Base-by-base conservation (phyloP, 148 eudicot genomes). In the Fagopyrum esculentum region DNA sequence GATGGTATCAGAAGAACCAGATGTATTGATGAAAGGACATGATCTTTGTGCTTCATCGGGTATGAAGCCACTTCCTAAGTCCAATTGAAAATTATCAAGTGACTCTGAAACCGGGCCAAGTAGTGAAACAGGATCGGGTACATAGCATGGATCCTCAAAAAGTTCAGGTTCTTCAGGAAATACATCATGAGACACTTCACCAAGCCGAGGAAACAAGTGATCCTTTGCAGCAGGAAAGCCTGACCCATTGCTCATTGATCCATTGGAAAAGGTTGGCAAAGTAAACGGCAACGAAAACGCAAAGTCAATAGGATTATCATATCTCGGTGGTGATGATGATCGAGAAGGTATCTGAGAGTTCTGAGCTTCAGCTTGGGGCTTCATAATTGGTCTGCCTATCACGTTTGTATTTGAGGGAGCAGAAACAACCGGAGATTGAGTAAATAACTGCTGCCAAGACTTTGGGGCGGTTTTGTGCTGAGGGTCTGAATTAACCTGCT, bases 41-140 rank as follows among this genome's bases (percentile, higher is more conserved):
- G 93, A 84, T 56, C 78, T 91, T 60, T 83, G 85, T 63, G 87
- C 63, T 78, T 77, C 85, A 76, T 95, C 85, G 3, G 81, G 70
- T 44, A 87, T 82, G 87, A 84, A 90, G 29, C 94, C 89, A 80
- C 76, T 61, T 77, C 92, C 90, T 55, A 82, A 80, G 80, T 95
- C 96, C 81, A 89, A 74, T 81, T 90, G 97, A 79, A 95, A 95
- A 81, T 85, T 84, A 78, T 92, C 87, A 59, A 95, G 96, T 45
- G 99, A 92, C 79, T 95, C 99, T 49, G 94, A 92, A 78, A 95
- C 97, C 1, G 99, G 99, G 11, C 99, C 99, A 73, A 95, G 96
- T 81, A 95, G 87, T 57, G 97, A 85, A 26, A 86, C 88, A 13
- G 99, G 97, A 77, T 95, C 94, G 22, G 97, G 99, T 83, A 86